phyloP scores from a whole-genome alignment of 164 flowering plant species.

The Echeveria elegans region DNA sequence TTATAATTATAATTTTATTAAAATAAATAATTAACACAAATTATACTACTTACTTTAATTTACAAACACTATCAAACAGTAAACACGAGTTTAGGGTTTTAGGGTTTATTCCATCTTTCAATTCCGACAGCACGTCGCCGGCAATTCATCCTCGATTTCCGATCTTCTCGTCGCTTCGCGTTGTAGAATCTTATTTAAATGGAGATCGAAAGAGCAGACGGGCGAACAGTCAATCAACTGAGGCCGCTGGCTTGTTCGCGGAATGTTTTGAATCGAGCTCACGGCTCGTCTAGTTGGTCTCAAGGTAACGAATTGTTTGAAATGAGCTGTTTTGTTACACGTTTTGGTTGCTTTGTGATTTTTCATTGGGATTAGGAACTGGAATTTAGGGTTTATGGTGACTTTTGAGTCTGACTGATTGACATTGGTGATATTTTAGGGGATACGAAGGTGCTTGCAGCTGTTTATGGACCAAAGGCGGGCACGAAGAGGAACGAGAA shows the following conservation, averaged over 20 bases:
- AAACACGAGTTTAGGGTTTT: background rate
- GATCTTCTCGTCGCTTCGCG: background rate
- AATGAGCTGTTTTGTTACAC: background rate
- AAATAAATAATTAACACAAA: too few species aligned
- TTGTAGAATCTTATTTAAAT: constrained; percentile 13
- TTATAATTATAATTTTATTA: too few species aligned
- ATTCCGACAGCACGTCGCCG: background rate
- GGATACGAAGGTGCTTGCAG: constrained; percentile 62
- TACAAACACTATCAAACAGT: background rate
- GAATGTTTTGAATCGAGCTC: constrained; percentile 68
- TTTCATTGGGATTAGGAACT: too few species aligned
- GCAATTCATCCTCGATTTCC: background rate
- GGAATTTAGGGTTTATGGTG: too few species aligned
- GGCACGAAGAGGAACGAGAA: constrained; percentile 86
- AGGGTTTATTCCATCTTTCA: background rate
- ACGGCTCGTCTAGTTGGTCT: constrained; percentile 94
- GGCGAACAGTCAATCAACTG: constrained; percentile 62
- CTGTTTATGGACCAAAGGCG: constrained; percentile 91
- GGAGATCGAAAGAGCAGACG: constrained; percentile 56
- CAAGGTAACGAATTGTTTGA: constrained; percentile 40
- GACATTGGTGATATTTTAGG: too few species aligned
- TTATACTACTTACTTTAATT: too few species aligned
- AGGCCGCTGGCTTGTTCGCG: constrained; percentile 72
- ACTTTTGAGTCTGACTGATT: too few species aligned
- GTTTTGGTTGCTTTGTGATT: too few species aligned